Base-by-base conservation (phyloP, 2,329 filamentous ascomycete genomes). In the Claviceps africana region DNA sequence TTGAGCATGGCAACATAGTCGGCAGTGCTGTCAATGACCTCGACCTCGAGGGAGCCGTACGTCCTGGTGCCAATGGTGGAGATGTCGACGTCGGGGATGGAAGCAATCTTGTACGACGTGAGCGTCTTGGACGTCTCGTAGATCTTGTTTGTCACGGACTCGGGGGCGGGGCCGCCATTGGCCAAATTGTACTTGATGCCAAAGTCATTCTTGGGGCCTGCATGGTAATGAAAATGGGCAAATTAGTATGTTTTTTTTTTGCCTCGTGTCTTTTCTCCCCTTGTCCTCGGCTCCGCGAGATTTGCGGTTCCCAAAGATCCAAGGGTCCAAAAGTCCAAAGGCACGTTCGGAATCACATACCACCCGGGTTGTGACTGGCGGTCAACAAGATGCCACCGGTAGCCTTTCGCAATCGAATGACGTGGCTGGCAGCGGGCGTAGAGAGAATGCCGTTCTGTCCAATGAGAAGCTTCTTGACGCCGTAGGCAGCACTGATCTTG, bases 171-270 rank as follows among this genome's bases (percentile, higher is more conserved):
- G 53, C 90, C 93, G 62, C 93, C 93, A 65, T 98, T 97, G 68
- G 88, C 77, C 54, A 98, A 78, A 78, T 98, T 98, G 81, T 98
- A 98, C 76, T 98, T 98, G 83, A 98, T 98, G 62, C 93, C 93
- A 63, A 98, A 98, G 72, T 98, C 93, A 67, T 93, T 86, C 61
- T 81, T 85, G 56, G 93, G 93, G 50, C 90, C 88, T 95, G 61
- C 3, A 31, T n/a, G n/a, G 52, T 25, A 45, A 43, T 43, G 9
- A 37, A 59, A 51, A 52, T n/a, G 50, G 6, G 25, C 45, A 45
- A 35, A 46, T 54, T 37, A 50, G 48, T 17, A 15, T 31, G 30
- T 31, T 17, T 11, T 3, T 30, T 42, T 15, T 19, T 42, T 6
- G 21, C 19, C 35, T 19, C 10, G 22, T n/a, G 39, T 40, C 9